A percentile compares a stretch with the other conserved stretches of the same genome.
Evolutionary conservation across 176 grass and related monocot species (phyloP).

Genomic region (Triticum timopheevii): DNA sequence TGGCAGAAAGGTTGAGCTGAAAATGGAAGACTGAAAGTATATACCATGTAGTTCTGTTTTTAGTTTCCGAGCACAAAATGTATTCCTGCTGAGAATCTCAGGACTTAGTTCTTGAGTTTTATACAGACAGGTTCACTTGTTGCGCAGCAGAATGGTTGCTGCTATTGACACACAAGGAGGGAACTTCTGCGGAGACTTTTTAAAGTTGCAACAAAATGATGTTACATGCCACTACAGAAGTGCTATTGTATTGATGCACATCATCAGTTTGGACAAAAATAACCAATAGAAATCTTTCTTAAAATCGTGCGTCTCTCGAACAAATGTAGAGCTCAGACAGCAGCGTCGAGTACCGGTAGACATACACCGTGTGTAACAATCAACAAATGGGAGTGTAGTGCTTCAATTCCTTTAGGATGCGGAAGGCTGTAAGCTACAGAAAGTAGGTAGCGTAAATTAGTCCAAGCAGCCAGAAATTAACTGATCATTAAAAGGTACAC

Average conservation of each 20-base stretch:
- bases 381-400: background rate
- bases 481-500: background rate
- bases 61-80: background rate
- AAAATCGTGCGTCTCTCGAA: background rate
- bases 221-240: background rate
- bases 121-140: background rate
- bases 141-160: background rate
- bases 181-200: background rate
- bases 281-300: background rate
- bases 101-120: background rate
- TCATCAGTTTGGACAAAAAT: background rate
- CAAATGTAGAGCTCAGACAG: background rate
- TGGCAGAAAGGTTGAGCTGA: background rate
- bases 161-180: background rate
- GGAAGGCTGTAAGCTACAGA: conserved; percentile 20
- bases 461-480: background rate
- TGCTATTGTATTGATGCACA: conserved; percentile 6
- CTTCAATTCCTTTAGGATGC: background rate
- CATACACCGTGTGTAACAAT: conserved; percentile 5
- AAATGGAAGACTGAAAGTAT: background rate
- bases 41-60: background rate
- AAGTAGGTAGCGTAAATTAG: background rate
- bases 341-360: conserved; percentile 7
- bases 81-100: background rate
- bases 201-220: background rate